A percentile compares a stretch with the other conserved stretches of the same genome.
Conservation (phyloP, 2,329 filamentous ascomycete species). For the Basipetospora chlamydospora region DNA sequence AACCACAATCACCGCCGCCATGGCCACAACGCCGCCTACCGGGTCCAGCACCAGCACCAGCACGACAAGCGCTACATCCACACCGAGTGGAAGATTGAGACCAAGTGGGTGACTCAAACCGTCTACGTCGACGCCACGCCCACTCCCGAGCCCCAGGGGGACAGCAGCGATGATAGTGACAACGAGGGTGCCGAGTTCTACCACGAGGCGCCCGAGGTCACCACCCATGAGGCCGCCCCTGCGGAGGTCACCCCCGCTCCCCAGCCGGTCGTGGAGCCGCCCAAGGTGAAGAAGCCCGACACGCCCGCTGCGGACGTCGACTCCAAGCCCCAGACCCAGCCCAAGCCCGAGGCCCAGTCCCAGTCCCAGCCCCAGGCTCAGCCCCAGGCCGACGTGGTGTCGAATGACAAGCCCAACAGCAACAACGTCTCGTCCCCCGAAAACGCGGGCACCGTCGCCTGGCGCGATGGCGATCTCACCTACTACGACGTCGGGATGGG, state of each 20-base stretch:
- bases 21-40: constrained; percentile 14
- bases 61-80: constrained; percentile 8
- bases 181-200: constrained; percentile 14
- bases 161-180: constrained; percentile 8
- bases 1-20: constrained; percentile 23
- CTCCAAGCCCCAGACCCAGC: constrained; percentile 8
- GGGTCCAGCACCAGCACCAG: background rate
- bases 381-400: constrained; percentile 7
- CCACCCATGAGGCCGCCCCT: constrained; percentile 1
- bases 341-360: constrained; percentile 8
- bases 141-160: constrained; percentile 10
- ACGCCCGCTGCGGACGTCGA: constrained; percentile 9
- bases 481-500: constrained; percentile 58
- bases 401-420: too few species aligned
- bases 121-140: constrained; percentile 26
- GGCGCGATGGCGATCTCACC: constrained; percentile 66
- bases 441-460: constrained; percentile 8
- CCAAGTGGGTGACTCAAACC: constrained; percentile 29
- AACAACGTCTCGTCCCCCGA: too few species aligned
- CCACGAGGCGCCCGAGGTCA: background rate
- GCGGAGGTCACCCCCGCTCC: constrained; percentile 5
- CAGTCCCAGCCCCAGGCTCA: constrained; percentile 6
- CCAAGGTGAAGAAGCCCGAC: constrained; percentile 6
- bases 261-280: constrained; percentile 6
- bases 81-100: constrained; percentile 19